phyloP scores from a whole-genome alignment of 495 filamentous ascomycete genomes.

The Trypethelium eluteriae region DNA sequence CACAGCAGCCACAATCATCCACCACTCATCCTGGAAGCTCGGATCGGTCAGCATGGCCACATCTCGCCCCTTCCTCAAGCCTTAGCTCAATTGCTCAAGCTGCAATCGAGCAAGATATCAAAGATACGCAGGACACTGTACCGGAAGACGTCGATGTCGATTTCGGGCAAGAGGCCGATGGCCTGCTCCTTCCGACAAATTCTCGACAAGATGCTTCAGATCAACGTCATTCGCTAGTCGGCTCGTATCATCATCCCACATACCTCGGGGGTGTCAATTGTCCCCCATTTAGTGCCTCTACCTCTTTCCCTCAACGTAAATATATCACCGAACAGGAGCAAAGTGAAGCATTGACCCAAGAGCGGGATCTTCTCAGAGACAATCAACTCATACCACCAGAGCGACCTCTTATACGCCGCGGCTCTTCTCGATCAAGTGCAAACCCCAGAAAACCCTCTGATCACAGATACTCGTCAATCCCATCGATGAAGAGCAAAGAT shows the following conservation, averaged over 20 bases:
- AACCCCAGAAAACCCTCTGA: constrained; percentile 26
- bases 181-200: neutral
- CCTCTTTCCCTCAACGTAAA: constrained; percentile 41
- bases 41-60: neutral
- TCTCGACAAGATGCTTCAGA: neutral
- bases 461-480: neutral
- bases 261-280: constrained; percentile 39
- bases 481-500: neutral
- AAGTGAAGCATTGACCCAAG: constrained; percentile 58
- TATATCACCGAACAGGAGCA: constrained; percentile 54
- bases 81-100: neutral
- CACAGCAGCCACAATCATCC: neutral
- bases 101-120: constrained; percentile 2
- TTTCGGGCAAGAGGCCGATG: neutral
- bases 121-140: neutral
- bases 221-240: constrained; percentile 48
- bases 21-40: neutral
- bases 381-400: constrained; percentile 66
- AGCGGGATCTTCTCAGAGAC: constrained; percentile 67
- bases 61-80: neutral
- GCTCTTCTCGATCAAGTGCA: constrained; percentile 11
- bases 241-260: constrained; percentile 61
- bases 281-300: constrained; percentile 33
- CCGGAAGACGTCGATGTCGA: neutral
- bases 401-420: constrained; percentile 34